Conservation (phyloP, 73 alveolate species). For the Stentor roeselii region DNA sequence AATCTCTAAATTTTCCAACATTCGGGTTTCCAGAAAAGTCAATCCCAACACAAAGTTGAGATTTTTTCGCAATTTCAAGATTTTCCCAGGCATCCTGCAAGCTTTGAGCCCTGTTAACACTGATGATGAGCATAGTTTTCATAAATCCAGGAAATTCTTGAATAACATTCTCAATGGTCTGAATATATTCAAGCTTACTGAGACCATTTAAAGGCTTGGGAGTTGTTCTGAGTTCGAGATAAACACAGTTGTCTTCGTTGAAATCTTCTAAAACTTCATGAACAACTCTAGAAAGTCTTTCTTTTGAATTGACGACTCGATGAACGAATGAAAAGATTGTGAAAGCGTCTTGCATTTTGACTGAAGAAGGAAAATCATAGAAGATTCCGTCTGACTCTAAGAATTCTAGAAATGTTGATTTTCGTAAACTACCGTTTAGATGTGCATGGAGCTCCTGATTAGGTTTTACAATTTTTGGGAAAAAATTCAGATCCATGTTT, state of each 20-base stretch:
- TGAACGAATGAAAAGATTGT: slow-evolving; percentile 65
- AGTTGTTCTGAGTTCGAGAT: slow-evolving; percentile 86
- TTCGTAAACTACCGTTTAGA: slow-evolving; percentile 84
- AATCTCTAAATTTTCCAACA: slow-evolving; percentile 55
- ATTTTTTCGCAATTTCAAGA: slow-evolving; percentile 57
- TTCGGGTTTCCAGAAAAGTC: slow-evolving; percentile 92
- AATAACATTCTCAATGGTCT: slow-evolving; percentile 59
- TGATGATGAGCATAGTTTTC: slow-evolving; percentile 61
- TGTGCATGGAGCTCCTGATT: slow-evolving; percentile 86
- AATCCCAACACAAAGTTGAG: slow-evolving; percentile 66
- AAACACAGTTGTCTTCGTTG: slow-evolving; percentile 64
- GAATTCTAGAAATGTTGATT: slow-evolving; percentile 75
- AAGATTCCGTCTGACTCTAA: slow-evolving; percentile 59
- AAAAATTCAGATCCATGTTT: not conserved
- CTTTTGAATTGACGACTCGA: slow-evolving; percentile 53
- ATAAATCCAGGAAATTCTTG: slow-evolving; percentile 46
- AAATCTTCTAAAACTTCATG: slow-evolving; percentile 87
- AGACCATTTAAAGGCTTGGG: slow-evolving; percentile 73
- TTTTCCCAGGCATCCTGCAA: slow-evolving; percentile 70
- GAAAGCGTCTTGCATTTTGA: slow-evolving; percentile 63
- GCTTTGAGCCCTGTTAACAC: slow-evolving; percentile 69
- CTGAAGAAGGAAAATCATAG: slow-evolving; percentile 44
- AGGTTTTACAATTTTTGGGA: slow-evolving; percentile 13
- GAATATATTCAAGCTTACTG: slow-evolving; percentile 67
- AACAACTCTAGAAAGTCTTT: slow-evolving; percentile 55